Evolutionary conservation across 768 basidiomycete genomes (phyloP).

Genomic region (Udeniomyces megalosporus): DNA sequence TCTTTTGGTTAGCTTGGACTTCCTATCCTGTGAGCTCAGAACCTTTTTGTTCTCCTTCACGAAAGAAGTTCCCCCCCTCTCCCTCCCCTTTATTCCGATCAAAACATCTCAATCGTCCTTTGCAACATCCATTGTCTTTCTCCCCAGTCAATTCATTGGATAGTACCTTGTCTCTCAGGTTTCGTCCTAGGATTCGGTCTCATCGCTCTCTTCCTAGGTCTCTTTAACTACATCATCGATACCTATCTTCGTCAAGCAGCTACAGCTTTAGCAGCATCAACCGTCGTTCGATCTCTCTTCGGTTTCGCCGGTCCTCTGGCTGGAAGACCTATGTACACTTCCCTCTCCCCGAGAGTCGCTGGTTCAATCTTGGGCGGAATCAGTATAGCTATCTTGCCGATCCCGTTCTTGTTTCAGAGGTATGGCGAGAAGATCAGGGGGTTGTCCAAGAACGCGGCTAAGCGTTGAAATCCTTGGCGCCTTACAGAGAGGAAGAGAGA

Average conservation of each 20-base stretch:
- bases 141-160: conserved; percentile 24
- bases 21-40: not conserved
- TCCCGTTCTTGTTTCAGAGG: conserved; percentile 20
- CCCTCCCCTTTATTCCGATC: no score
- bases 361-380: conserved; percentile 30
- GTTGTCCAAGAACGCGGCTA: not conserved
- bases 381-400: conserved; percentile 24
- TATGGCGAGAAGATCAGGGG: not conserved
- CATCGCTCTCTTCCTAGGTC: conserved; percentile 25
- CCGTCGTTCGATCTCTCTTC: conserved; percentile 25
- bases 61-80: no score
- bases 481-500: not conserved
- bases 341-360: conserved; percentile 31
- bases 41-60: not conserved
- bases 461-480: not conserved
- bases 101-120: no score
- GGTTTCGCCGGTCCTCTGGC: no score
- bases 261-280: conserved; percentile 30
- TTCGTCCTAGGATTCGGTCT: conserved; percentile 24
- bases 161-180: conserved; percentile 24
- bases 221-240: conserved; percentile 28
- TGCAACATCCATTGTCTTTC: no score
- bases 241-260: conserved; percentile 32
- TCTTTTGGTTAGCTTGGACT: conserved; percentile 6
- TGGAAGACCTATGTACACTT: conserved; percentile 31